Evolutionary conservation across 805 yeast species (phyloP), one percentile per base, ranked within the genome.

Genomic region (Teunomyces pallodes): DNA sequence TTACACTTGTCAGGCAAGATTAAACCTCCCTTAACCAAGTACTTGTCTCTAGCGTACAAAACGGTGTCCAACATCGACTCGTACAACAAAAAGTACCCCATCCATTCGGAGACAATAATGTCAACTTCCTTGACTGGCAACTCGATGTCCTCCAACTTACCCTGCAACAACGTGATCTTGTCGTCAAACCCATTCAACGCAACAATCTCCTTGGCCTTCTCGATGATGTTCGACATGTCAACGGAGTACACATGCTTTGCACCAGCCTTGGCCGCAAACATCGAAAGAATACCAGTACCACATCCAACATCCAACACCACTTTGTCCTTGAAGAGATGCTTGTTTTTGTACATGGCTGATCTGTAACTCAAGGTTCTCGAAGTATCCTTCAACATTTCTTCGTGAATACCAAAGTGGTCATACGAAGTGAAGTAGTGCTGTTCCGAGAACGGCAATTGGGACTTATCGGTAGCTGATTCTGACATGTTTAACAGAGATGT

Each of bases 261-360:
- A 55, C 99, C 99, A n/a, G 97, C 96, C 64, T 85, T 86, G 44
- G 92, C 97, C 13, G 98, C 98, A 76, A 94, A 94, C 96, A 94
- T 89, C 24, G 97, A 91, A 53, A 94, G 74, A 56, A 94, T 90
- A 58, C 99, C 99, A 16, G 99, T 94, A 57, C 99, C 99, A 70
- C 99, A 95, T 43, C 99, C 99, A 49, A 94, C 99, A 71, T 94
- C 99, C 49, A 94, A 76, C 6, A 94, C 99, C 52, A 92, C 72
- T 75, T 94, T 94, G 69, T 84, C 97, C 67, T 90, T 90, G 77
- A 94, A 92, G 46, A 90, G 72, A 57, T 86, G 87, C 60, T 85
- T 85, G 76, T 94, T 94, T 67, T 89, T 90, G 73, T 83, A 82
- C 67, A 94, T 94, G 46, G 97, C 96, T 54, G 87, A 86, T 61